Conservation (phyloP, 176 grass and related monocot genomes). For the Metroxylon sagu region DNA sequence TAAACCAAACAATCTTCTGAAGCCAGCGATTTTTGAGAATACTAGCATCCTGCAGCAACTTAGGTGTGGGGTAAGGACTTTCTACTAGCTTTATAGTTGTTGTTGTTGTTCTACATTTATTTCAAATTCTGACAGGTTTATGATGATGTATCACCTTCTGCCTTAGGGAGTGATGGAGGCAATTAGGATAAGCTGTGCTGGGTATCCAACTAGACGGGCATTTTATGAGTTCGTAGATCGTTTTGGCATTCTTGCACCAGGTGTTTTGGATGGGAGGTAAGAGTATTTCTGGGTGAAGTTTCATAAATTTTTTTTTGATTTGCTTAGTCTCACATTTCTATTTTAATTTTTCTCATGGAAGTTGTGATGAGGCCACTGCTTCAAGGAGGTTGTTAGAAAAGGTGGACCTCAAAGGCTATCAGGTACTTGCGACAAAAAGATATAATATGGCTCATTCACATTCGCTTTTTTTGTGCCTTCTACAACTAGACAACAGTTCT, state of each 20-base stretch:
- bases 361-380: constrained; percentile 76
- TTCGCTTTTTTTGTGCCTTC: background rate
- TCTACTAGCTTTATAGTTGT: no score
- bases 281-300: background rate
- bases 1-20: constrained; percentile 93
- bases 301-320: no score
- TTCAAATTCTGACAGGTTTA: no score
- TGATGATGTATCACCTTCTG: no score
- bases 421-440: constrained; percentile 28
- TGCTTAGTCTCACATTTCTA: no score
- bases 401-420: constrained; percentile 82
- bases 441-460: no score
- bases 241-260: constrained; percentile 88
- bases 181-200: constrained; percentile 94
- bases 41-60: constrained; percentile 92
- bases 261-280: constrained; percentile 85
- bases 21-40: constrained; percentile 92
- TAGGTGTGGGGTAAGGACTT: constrained; percentile 79
- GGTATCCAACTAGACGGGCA: constrained; percentile 91
- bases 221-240: constrained; percentile 90
- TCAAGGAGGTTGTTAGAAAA: constrained; percentile 67
- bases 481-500: background rate
- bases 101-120: no score
- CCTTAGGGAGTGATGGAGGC: constrained; percentile 96
- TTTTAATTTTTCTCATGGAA: constrained; percentile 16